A percentile compares a stretch with the other conserved stretches of the same genome.
phyloP scores from a whole-genome alignment of 2,329 filamentous ascomycete genomes.

The Aspergillus sp. region DNA sequence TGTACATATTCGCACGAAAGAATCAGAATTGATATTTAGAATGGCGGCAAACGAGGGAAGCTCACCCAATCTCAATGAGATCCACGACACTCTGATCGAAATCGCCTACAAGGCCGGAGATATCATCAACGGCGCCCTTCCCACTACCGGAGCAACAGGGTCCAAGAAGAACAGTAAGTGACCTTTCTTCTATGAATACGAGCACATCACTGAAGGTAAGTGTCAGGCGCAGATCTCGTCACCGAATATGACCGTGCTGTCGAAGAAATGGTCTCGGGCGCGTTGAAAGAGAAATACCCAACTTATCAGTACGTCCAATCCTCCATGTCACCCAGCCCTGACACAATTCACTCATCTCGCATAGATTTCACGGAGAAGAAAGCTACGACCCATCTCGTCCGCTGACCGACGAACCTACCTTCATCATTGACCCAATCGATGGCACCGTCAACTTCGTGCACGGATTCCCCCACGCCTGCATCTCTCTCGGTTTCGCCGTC shows the following conservation, averaged over 20 bases:
- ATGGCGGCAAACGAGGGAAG: neutral
- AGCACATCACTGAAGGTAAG: neutral
- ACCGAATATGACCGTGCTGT: constrained; percentile 64
- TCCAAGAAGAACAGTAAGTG: constrained; percentile 49
- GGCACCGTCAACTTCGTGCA: constrained; percentile 68
- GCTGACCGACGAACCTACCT: constrained; percentile 56
- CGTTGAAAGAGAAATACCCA: constrained; percentile 53
- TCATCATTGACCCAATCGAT: constrained; percentile 64
- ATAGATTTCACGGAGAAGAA: constrained; percentile 58
- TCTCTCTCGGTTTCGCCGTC: constrained; percentile 59
- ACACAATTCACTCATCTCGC: neutral
- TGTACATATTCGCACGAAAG: too few relatives aligned
- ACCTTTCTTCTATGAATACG: neutral
- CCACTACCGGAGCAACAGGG: constrained; percentile 33
- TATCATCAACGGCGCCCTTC: constrained; percentile 44
- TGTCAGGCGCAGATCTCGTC: constrained; percentile 58
- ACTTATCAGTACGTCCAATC: constrained; percentile 45
- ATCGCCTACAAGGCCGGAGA: constrained; percentile 42
- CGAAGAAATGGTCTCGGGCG: constrained; percentile 56
- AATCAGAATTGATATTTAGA: too few relatives aligned
- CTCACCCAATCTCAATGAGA: constrained; percentile 34
- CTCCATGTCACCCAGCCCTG: neutral
- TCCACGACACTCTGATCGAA: constrained; percentile 42
- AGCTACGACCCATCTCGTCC: constrained; percentile 56
- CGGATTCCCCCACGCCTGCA: constrained; percentile 56